phyloP scores from a whole-genome alignment of 2,329 filamentous ascomycete genomes.

The Ceratocystis harringtonii region DNA sequence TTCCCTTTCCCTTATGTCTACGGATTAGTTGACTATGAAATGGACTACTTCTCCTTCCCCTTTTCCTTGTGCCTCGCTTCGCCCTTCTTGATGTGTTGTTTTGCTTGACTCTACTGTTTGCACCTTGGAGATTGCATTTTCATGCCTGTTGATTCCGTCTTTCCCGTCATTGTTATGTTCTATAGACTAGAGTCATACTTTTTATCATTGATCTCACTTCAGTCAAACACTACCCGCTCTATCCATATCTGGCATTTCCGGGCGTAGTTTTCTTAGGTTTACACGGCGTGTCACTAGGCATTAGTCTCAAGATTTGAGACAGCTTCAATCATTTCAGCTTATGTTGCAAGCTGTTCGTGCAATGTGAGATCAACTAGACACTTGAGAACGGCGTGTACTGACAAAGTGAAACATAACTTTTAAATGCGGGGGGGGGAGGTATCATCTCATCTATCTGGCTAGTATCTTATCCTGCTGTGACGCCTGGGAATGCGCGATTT shows the following conservation, averaged over 20 bases:
- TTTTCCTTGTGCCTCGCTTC: background rate
- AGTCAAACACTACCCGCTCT: background rate
- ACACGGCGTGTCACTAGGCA: background rate
- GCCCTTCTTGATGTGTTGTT: background rate
- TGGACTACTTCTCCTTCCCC: background rate
- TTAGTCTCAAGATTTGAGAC: background rate
- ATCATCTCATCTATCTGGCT: background rate
- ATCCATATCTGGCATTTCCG: background rate
- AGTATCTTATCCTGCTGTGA: background rate
- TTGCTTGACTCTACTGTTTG: background rate
- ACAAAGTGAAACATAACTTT: background rate
- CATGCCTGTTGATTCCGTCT: constrained; percentile 17
- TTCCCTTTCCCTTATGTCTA: constrained; percentile 18
- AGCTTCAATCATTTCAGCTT: background rate
- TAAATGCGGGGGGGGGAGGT: background rate
- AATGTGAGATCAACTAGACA: background rate
- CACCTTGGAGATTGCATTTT: background rate
- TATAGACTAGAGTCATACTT: background rate
- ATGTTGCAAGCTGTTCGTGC: background rate
- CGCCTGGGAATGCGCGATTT: background rate
- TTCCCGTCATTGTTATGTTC: background rate
- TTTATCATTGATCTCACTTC: constrained; percentile 16
- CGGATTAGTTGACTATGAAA: background rate
- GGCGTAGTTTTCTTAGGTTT: constrained; percentile 3
- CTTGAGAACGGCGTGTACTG: background rate